A percentile compares a stretch with the other conserved stretches of the same genome.
These are phyloP conservation scores for Podaxis sp. DNA, from an alignment of 768 basidiomycete species.

Conservation along the genomic window DNA sequence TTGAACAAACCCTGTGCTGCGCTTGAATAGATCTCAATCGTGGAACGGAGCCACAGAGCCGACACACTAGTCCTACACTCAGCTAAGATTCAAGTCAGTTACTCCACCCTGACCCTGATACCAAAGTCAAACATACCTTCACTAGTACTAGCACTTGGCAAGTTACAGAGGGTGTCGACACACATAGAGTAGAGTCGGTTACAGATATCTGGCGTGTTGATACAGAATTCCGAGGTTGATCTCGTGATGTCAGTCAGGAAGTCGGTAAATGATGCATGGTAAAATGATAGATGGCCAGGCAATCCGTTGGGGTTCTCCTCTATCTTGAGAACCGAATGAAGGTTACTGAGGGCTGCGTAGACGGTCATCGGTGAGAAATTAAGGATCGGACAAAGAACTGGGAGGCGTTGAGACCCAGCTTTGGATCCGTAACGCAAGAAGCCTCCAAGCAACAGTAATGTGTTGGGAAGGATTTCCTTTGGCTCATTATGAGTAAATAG, in stretches of 20 bases:
- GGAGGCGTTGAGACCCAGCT: accelerated
- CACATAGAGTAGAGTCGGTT: background rate
- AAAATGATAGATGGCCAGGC: background rate
- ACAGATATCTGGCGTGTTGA: background rate
- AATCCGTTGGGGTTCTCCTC: background rate
- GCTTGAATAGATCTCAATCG: too few relatives aligned
- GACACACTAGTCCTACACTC: too few relatives aligned
- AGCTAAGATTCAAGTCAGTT: background rate
- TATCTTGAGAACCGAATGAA: background rate
- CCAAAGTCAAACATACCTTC: background rate
- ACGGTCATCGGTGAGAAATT: background rate
- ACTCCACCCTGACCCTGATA: background rate
- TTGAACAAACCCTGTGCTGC: too few relatives aligned
- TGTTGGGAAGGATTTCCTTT: background rate
- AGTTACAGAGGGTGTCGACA: background rate
- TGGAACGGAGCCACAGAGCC: too few relatives aligned
- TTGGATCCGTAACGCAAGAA: background rate
- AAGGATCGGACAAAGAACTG: background rate
- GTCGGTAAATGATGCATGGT: background rate
- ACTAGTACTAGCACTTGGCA: background rate
- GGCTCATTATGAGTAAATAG: background rate
- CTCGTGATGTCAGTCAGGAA: background rate
- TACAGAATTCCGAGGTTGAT: background rate
- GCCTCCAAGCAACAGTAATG: background rate
- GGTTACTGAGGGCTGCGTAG: background rate